Evolutionary conservation across 176 grass and related monocot genomes (phyloP), one percentile per base, ranked within the genome.

Genomic region (Typha latifolia): DNA sequence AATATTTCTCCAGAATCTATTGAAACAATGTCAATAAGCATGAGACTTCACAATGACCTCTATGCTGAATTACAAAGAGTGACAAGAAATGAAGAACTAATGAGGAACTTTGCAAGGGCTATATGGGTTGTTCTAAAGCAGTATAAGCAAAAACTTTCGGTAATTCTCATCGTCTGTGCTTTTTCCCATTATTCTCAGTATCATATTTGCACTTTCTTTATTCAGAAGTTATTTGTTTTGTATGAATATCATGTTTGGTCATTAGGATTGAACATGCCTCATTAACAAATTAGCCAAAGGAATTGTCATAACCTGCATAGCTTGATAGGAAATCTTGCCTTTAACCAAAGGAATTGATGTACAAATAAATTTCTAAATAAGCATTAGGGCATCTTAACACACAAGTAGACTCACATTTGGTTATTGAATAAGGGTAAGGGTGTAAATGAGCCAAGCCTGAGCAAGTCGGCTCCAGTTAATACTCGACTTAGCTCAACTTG

Each of bases 81-180:
- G 23, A 70, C 79, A 12, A 82, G 82, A 67, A 82, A 68, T 59
- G 87, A 83, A 72, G 21, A 82, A 77, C 74, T 86, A 61, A 80
- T 83, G 73, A 80, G 59, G 20, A 90, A 80, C 48, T 79, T 90
- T 77, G 74, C 77, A 62, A 71, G 61, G 53, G 87, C 79, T 49
- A 69, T 90, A 48, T 86, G 80, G 87, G 66, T 48, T 64, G 77
- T 83, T 70, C 62, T 71, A 15, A 90, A 82, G 68, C 79, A 82
- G 32, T 82, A 79, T 68, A 87, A 86, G 69, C 62, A 80, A 52
- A 90, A 80, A 69, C 79, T 82, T 82, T 66, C 67, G 75, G 86
- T 85, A 82, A 82, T 69, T 49, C 51, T 47, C 20, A 62, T 14
- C 29, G 11, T 24, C 15, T 51, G 27, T 72, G 6, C 7, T 51